Evolutionary conservation across 352 stramenopile species (phyloP).

Genomic region (Pythium aquatile): DNA sequence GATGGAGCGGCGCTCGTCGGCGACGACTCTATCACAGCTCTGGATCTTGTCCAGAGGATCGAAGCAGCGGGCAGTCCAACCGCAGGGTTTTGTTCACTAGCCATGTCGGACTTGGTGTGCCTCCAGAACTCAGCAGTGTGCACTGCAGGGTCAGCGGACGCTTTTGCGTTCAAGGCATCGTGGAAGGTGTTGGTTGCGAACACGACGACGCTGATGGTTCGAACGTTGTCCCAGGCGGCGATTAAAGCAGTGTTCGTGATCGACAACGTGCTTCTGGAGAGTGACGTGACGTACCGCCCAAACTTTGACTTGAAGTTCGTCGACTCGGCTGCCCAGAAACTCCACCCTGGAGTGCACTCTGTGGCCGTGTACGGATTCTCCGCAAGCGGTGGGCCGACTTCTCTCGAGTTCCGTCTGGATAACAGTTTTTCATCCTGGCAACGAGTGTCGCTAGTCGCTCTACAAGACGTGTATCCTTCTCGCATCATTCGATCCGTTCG

Average conservation of each 20-base stretch:
- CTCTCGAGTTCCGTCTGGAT: constrained; percentile 12
- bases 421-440: constrained; percentile 14
- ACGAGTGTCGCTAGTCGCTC: neutral
- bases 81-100: constrained; percentile 12
- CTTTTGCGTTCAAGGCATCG: constrained; percentile 10
- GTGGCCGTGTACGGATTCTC: constrained; percentile 21
- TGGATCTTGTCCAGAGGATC: constrained; percentile 15
- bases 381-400: neutral
- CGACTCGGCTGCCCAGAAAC: constrained; percentile 3
- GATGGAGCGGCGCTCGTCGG: constrained; percentile 8
- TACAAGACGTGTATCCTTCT: constrained; percentile 8
- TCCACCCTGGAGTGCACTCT: constrained; percentile 17
- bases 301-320: constrained; percentile 16
- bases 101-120: neutral
- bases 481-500: constrained; percentile 9
- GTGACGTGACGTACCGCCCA: constrained; percentile 9
- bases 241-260: constrained; percentile 23
- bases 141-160: neutral
- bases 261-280: constrained; percentile 12
- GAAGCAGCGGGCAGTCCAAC: constrained; percentile 2
- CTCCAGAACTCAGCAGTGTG: constrained; percentile 18
- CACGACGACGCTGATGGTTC: constrained; percentile 13
- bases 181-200: constrained; percentile 23
- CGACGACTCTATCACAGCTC: neutral
- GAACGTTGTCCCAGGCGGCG: constrained; percentile 18